Conservation (phyloP, 257 asterid species). For the Schizonepeta tenuifolia region DNA sequence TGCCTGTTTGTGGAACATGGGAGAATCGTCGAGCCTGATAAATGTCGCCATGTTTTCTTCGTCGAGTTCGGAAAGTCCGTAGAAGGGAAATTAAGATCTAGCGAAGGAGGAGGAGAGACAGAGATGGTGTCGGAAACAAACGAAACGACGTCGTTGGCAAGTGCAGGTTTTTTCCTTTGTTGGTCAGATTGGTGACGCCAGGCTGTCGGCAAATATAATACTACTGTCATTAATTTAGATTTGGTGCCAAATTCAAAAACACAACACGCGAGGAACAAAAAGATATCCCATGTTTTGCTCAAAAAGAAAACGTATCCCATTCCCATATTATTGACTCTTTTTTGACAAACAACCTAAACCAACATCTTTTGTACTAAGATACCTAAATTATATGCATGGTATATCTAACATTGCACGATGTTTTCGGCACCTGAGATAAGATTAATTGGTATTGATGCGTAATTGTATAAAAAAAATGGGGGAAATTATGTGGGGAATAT, state of each 20-base stretch:
- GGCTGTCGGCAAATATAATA: conserved; percentile 17
- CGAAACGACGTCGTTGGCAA: conserved; percentile 25
- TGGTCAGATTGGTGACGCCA: conserved; percentile 32
- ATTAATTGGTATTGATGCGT: too few species aligned
- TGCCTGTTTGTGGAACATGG: conserved; percentile 97
- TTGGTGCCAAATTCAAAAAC: conserved; percentile 26
- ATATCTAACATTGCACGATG: too few species aligned
- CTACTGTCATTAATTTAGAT: neutral
- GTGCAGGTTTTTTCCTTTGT: neutral
- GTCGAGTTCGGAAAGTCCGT: conserved; percentile 22
- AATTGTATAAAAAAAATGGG: too few species aligned
- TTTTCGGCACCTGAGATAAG: too few species aligned
- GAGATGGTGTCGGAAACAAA: conserved; percentile 24
- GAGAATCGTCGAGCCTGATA: conserved; percentile 92
- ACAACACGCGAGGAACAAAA: neutral
- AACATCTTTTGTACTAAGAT: too few species aligned
- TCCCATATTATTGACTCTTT: neutral
- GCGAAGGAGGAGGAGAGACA: conserved; percentile 21
- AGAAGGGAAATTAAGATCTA: conserved; percentile 36
- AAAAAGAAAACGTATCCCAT: neutral
- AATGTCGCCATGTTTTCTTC: conserved; percentile 62
- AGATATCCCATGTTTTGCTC: neutral
- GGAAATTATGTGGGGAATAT: too few species aligned
- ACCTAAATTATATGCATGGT: neutral
- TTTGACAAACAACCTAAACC: too few species aligned